These are phyloP conservation scores for Aspergillus sclerotialis DNA, from an alignment of 2,329 filamentous ascomycete genomes.

Conservation along the genomic window DNA sequence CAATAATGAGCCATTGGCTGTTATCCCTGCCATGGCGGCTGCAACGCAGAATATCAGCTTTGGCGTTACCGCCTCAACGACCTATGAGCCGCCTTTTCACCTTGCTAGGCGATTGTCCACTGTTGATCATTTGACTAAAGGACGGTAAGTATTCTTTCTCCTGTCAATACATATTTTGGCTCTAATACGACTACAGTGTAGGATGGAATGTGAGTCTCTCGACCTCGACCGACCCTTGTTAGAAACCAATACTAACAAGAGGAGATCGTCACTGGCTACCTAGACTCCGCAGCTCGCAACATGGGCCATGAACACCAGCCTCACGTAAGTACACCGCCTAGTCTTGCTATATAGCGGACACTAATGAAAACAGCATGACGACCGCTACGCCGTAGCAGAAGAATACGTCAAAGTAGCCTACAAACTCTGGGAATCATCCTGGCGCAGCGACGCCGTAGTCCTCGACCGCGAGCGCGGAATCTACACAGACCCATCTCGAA, in stretches of 20 bases:
- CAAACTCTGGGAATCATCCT: slow-evolving; percentile 62
- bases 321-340: slow-evolving; percentile 14
- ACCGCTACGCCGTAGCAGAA: slow-evolving; percentile 57
- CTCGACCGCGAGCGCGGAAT: slow-evolving; percentile 52
- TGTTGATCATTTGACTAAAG: slow-evolving; percentile 59
- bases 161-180: background rate
- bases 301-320: slow-evolving; percentile 52
- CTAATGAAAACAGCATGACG: slow-evolving; percentile 48
- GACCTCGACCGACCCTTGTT: background rate
- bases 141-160: slow-evolving; percentile 36
- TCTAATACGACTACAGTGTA: slow-evolving; percentile 27
- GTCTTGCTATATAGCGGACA: background rate
- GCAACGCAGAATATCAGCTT: slow-evolving; percentile 62
- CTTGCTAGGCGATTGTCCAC: slow-evolving; percentile 59
- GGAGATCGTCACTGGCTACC: slow-evolving; percentile 61
- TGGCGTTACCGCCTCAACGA: slow-evolving; percentile 60
- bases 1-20: slow-evolving; percentile 60
- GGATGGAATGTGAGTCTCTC: slow-evolving; percentile 47
- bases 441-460: slow-evolving; percentile 60
- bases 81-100: slow-evolving; percentile 63
- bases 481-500: slow-evolving; percentile 52
- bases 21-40: slow-evolving; percentile 61
- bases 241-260: slow-evolving; percentile 9
- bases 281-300: slow-evolving; percentile 60
- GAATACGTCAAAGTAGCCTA: slow-evolving; percentile 60